Evolutionary conservation across 2,329 filamentous ascomycete genomes (phyloP).

Genomic region (Niveomyces coronatus): DNA sequence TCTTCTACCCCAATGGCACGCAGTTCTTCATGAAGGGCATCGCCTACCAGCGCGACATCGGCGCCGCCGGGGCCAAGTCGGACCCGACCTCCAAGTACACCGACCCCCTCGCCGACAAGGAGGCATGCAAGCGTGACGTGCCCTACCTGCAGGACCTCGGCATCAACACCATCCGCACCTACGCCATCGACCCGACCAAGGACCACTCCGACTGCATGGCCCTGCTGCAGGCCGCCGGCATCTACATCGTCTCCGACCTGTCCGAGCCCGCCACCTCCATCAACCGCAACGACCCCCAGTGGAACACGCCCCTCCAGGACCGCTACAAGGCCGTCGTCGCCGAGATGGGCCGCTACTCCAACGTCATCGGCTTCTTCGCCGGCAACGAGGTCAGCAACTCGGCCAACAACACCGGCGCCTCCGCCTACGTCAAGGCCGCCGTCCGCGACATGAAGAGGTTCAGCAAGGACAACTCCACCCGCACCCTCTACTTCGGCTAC

Average conservation of each 20-base stretch:
- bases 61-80: constrained; percentile 41
- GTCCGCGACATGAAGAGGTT: constrained; percentile 94
- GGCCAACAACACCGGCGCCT: constrained; percentile 77
- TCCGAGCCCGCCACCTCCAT: constrained; percentile 75
- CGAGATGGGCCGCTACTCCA: constrained; percentile 69
- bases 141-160: constrained; percentile 66
- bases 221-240: constrained; percentile 70
- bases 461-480: constrained; percentile 71
- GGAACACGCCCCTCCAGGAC: constrained; percentile 67
- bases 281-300: constrained; percentile 67
- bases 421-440: constrained; percentile 93
- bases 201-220: constrained; percentile 82
- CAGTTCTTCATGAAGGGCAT: constrained; percentile 79
- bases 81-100: constrained; percentile 43
- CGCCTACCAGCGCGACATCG: constrained; percentile 81
- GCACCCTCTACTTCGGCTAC: constrained; percentile 82
- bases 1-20: constrained; percentile 72
- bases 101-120: constrained; percentile 70
- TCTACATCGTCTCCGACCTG: constrained; percentile 91
- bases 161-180: constrained; percentile 92
- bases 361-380: constrained; percentile 94
- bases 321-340: constrained; percentile 84
- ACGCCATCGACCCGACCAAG: constrained; percentile 72
- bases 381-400: constrained; percentile 95
- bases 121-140: constrained; percentile 72